These are phyloP conservation scores for Rhynchosporium agropyri DNA, from an alignment of 2,329 filamentous ascomycete genomes.

Conservation along the genomic window DNA sequence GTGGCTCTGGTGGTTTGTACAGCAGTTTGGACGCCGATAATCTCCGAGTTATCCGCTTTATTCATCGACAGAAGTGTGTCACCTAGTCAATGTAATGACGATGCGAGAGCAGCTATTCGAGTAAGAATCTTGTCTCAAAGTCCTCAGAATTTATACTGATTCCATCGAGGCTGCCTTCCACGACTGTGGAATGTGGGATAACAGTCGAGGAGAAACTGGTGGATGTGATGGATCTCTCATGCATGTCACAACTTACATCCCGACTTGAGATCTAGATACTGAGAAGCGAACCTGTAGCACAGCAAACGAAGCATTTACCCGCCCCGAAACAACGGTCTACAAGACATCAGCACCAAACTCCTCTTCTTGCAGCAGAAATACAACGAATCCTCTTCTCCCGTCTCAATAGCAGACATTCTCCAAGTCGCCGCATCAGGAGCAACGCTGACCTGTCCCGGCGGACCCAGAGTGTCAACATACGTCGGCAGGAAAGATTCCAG, in stretches of 20 bases:
- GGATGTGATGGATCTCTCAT: conserved; percentile 32
- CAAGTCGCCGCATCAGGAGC: conserved; percentile 26
- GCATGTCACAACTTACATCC: background rate
- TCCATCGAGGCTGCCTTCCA: conserved; percentile 25
- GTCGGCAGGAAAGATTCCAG: conserved; percentile 29
- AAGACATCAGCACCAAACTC: conserved; percentile 26
- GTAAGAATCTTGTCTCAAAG: conserved; percentile 10
- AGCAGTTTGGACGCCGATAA: conserved; percentile 4
- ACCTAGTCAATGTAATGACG: conserved; percentile 28
- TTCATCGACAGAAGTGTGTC: conserved; percentile 23
- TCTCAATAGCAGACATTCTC: conserved; percentile 28
- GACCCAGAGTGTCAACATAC: conserved; percentile 26
- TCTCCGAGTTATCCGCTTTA: conserved; percentile 8
- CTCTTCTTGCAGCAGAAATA: conserved; percentile 24
- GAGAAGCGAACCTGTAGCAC: background rate
- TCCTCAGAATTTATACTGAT: background rate
- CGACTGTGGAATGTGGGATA: conserved; percentile 31
- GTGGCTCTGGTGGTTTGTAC: background rate
- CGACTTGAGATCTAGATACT: background rate
- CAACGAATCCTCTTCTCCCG: background rate
- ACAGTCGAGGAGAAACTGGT: conserved; percentile 22
- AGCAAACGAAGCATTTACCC: conserved; percentile 14
- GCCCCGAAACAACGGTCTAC: conserved; percentile 31
- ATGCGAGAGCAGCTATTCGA: conserved; percentile 31
- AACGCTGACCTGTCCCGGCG: conserved; percentile 27